Evolutionary conservation across 805 yeast genomes (phyloP), one percentile per base, ranked within the genome.

Genomic region (Monosporozyma aerobia): DNA sequence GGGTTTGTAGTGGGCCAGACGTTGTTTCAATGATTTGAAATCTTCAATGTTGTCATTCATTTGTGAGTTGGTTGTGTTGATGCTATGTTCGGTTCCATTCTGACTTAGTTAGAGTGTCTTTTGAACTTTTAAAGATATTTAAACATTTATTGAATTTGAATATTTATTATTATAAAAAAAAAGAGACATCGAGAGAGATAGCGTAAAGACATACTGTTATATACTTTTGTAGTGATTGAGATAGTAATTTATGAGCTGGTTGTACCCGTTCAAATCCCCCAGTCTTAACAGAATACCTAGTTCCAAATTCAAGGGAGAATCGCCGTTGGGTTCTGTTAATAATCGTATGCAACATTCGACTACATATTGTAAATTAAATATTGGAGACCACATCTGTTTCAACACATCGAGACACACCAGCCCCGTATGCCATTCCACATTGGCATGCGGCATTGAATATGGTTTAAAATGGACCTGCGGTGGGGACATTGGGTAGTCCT

Each of bases 331-430:
- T 49, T 80, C 78, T 44, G 76, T 78, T 8, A 85, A 60, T 14
- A 85, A 71, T 63, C 79, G 69, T 33, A 81, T 61, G 2, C 85
- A 75, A 1, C 88, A 88, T 16, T 77, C 73, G 47, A 83, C 69
- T 5, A 80, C 70, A 52, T 80, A 72, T 47, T 76, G 67, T 46
- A 85, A 61, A 51, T 81, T 78, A 87, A 89, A 85, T 1, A 87
- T 87, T 0, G 92, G 90, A 0, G 87, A 77, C 90, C 90, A 85
- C 54, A 73, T 73, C 2, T 57, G 63, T 52, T 80, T 78, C 49
- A 85, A 67, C 9, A 85, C 80, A 62, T 84, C 87, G 5, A 85
- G 68, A 65, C 92, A 85, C 7, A 85, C 82, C 56, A 82, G 87
- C 0, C 92, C 92, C 1, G 82, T 75, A 45, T 73, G 51, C 55